Evolutionary conservation across 768 basidiomycete species (phyloP), one percentile per base, ranked within the genome.

Genomic region (Phlebiopsis gigantea): DNA sequence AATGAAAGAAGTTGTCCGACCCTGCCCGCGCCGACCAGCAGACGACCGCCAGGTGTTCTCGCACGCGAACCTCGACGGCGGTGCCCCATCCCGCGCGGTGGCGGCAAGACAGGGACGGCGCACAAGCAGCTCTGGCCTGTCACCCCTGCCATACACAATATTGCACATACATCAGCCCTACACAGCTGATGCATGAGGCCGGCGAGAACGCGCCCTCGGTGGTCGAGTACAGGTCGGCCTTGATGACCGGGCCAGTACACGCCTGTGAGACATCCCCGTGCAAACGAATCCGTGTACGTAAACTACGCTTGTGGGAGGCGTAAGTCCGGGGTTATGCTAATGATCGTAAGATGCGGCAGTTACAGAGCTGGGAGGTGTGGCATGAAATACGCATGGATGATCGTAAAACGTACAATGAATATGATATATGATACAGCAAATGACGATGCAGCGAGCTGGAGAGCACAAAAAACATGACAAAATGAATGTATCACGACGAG

Each of bases 381-480:
- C 30, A 48, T 30, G 47, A 30, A 1, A n/a, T 26, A 29, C 14
- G 47, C 47, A 29, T n/a, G 29, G 24, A 29, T n/a, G 47, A 15
- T 15, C 14, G 46, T 22, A 47, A 46, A 47, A 44, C 26, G 46
- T 55, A 45, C 58, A 58, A 31, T 39, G 47, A 5, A 58, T 43
- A 56, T 55, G 57, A 58, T 8, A 58, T 48, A 56, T 55, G 57
- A 58, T 55, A 58, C 53, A 58, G 28, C 30, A 34, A 55, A 49
- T 26, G 30, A 24, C 41, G 22, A 55, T 24, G 25, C 17, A 26
- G 22, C 17, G 42, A 50, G 10, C 28, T 53, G 34, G 17, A 39
- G 21, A 28, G 30, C 31, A 8, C 21, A 8, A 41, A n/a, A 19
- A 28, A 28, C 41, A 43, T 34, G 29, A 29, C 29, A 44, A 46